A percentile compares a stretch with the other conserved stretches of the same genome.
Conservation (phyloP, 2,329 filamentous ascomycete genomes). For the Aspergillus pseudoglaucus region DNA sequence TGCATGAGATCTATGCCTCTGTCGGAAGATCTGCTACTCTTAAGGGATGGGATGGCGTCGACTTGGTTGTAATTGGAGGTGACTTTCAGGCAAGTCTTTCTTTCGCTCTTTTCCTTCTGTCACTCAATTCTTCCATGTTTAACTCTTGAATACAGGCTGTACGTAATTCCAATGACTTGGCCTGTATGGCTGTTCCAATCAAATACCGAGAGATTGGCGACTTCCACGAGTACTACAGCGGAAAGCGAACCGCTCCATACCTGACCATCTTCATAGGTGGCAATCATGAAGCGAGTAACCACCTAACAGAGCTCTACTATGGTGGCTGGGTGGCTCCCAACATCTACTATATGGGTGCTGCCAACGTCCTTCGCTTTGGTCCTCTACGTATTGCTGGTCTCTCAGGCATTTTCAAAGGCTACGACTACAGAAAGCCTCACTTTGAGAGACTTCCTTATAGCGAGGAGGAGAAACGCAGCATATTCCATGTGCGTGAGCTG, state of each 20-base stretch:
- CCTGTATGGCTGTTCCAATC: constrained; percentile 77
- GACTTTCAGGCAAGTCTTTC: constrained; percentile 69
- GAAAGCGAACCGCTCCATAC: constrained; percentile 68
- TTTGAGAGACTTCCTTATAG: constrained; percentile 82
- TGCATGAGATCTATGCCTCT: constrained; percentile 85
- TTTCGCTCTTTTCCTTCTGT: neutral
- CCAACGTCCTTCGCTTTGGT: constrained; percentile 79
- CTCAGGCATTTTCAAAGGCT: constrained; percentile 91
- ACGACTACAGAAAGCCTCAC: constrained; percentile 78
- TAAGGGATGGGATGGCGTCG: constrained; percentile 73
- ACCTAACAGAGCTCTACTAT: constrained; percentile 89
- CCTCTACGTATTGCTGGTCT: constrained; percentile 81
- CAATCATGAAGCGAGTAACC: constrained; percentile 89
- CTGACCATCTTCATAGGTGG: constrained; percentile 88
- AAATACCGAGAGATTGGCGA: constrained; percentile 88
- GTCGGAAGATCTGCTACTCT: constrained; percentile 61
- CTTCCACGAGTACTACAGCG: constrained; percentile 91
- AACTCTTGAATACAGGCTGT: constrained; percentile 53
- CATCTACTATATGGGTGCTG: constrained; percentile 93
- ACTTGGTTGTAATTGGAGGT: constrained; percentile 88
- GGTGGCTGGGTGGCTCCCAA: constrained; percentile 95
- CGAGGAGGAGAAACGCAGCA: constrained; percentile 65
- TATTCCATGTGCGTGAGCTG: constrained; percentile 85
- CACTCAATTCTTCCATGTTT: constrained; percentile 1
- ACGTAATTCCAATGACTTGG: constrained; percentile 80